Base-by-base conservation (phyloP, 441 rosid genomes). In the Syzygium malaccense region DNA sequence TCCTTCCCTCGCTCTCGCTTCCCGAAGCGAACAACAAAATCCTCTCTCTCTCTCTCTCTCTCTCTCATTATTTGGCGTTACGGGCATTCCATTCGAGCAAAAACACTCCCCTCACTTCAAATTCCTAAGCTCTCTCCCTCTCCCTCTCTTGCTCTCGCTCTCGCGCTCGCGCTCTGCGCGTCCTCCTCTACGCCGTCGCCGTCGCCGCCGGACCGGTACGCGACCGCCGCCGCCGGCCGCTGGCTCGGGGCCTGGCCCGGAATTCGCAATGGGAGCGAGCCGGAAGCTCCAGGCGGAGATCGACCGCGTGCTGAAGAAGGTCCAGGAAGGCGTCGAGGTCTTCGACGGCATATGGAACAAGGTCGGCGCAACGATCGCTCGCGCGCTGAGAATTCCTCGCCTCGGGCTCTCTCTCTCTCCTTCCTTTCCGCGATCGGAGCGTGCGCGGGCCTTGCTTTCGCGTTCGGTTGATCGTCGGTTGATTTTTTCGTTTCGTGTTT, bases 281-380 rank as follows among this genome's bases (percentile, higher is more conserved):
- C 96, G 99, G n/a, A 98, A 98, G 94, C 93, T 97, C 56, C 99
- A 98, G 91, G 99, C 99, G 28, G 99, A 97, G 95, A 98, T 98
- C 92, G 99, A 98, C 95, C 96, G 99, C 71, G 99, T 98, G 28
- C 92, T 98, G 64, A 98, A 98, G 96, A 98, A 97, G 93, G 99
- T 97, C 53, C 99, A 97, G 86, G 99, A 98, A 93, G 99, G 99
- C 62, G 98, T 98, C 11, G 99, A 98, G 64, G 97, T 97, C 71
- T 97, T 97, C 92, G 99, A 98, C 88, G 93, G 98, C 94, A 98
- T 98, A 90, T 97, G 99, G 99, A 97, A 96, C 91, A 98, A 98
- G 98, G 99, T 97, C 33, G 14, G 49, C 84, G 53, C 10, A 14
- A 26, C 84, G 53, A 75, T 25, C 84, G 53, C 84, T 25, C 17